These are phyloP conservation scores for Sabuloglossum arenarium DNA, from an alignment of 495 filamentous ascomycete genomes.

Conservation along the genomic window DNA sequence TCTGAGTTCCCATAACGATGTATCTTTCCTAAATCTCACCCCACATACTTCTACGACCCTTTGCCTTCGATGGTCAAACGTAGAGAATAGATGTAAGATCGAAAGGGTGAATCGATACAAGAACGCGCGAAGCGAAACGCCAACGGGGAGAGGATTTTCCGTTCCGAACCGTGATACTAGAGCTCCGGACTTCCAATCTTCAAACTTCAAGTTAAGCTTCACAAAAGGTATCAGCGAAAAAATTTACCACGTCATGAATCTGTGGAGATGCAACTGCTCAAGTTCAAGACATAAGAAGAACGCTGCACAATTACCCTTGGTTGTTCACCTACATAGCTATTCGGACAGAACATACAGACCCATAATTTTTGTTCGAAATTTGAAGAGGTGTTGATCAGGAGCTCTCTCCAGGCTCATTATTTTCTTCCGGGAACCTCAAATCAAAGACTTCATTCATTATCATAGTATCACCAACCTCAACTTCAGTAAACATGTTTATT, in stretches of 20 bases:
- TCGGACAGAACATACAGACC: neutral
- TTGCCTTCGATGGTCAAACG: neutral
- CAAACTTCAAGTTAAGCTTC: neutral
- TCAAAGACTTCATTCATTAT: neutral
- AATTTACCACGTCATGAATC: constrained; percentile 4
- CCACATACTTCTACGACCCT: neutral
- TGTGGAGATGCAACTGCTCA: neutral
- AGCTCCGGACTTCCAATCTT: neutral
- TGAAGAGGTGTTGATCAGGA: neutral
- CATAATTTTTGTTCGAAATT: neutral
- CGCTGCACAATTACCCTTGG: neutral
- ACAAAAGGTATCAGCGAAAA: neutral
- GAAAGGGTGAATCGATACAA: neutral
- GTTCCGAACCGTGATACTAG: neutral
- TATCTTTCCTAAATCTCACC: neutral
- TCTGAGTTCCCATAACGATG: neutral
- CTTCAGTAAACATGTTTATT: constrained; percentile 28
- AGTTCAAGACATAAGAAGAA: neutral
- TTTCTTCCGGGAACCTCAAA: neutral
- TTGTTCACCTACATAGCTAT: neutral
- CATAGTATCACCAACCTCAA: neutral
- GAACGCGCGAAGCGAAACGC: neutral
- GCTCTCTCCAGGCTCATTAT: neutral
- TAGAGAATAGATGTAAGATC: neutral
- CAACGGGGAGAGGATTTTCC: neutral